phyloP scores from a whole-genome alignment of 2,329 filamentous ascomycete species.

The Hirsutella rhossiliensis region DNA sequence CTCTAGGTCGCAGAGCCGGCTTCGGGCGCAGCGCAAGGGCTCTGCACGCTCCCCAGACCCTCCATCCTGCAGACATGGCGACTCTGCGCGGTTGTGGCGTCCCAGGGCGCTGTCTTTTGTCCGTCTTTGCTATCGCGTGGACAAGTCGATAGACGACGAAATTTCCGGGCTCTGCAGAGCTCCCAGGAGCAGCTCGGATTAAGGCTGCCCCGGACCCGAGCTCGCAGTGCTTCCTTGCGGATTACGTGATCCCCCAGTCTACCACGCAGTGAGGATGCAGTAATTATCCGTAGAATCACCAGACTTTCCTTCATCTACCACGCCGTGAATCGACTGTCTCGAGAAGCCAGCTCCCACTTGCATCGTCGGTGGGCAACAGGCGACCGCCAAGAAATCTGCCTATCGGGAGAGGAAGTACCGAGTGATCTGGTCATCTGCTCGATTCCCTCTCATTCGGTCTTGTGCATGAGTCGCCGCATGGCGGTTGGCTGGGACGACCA shows the following conservation, averaged over 20 bases:
- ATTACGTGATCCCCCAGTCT: neutral
- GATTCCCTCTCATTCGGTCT: too few species aligned
- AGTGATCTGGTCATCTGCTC: too few species aligned
- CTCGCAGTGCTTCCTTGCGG: neutral
- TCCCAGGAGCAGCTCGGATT: conserved; percentile 6
- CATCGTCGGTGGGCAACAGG: too few species aligned
- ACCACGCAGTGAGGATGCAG: neutral
- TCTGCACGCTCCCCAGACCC: conserved; percentile 22
- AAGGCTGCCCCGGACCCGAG: conserved; percentile 5
- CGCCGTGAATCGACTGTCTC: too few species aligned
- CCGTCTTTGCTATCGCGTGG: neutral
- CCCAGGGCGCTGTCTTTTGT: neutral
- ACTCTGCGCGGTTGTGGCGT: neutral
- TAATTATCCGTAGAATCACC: too few species aligned
- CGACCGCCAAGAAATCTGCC: too few species aligned
- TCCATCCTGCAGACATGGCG: conserved; percentile 20
- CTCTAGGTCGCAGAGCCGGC: conserved; percentile 11
- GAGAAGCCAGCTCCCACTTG: too few species aligned
- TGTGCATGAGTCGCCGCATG: too few species aligned
- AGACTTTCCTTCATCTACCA: too few species aligned
- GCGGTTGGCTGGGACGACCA: too few species aligned
- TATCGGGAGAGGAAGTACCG: too few species aligned
- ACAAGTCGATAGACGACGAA: conserved; percentile 1
- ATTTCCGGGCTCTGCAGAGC: conserved; percentile 3
- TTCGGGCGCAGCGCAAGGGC: conserved; percentile 18